These are phyloP conservation scores for Linanthus parryae DNA, from an alignment of 148 eudicot species.

Conservation along the genomic window DNA sequence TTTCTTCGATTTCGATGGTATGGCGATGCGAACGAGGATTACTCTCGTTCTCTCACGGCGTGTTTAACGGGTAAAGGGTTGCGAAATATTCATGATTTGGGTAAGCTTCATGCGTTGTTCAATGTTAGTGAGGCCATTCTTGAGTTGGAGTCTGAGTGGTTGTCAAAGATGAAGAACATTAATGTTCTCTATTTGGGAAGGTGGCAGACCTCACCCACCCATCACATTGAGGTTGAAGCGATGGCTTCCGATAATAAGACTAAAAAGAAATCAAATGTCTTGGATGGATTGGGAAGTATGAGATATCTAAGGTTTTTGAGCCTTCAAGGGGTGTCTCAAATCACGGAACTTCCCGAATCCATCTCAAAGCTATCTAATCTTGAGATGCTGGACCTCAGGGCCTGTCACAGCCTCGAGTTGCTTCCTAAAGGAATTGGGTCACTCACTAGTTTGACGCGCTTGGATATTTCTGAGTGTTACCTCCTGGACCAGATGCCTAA, in stretches of 20 bases:
- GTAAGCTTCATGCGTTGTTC: conserved; percentile 9
- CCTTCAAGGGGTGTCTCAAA: conserved; percentile 44
- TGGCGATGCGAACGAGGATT: background rate
- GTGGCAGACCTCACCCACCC: conserved; percentile 22
- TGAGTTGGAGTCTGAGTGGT: conserved; percentile 23
- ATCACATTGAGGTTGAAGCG: conserved; percentile 44
- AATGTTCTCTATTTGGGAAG: conserved; percentile 44
- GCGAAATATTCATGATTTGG: too few species aligned
- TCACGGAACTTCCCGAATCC: conserved; percentile 26
- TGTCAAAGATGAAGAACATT: conserved; percentile 30
- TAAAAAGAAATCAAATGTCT: conserved; percentile 12
- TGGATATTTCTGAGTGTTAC: conserved; percentile 53
- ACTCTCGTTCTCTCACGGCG: conserved; percentile 10
- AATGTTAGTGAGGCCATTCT: conserved; percentile 26
- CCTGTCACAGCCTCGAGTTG: conserved; percentile 39
- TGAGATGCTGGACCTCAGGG: conserved; percentile 35
- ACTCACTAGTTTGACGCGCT: conserved; percentile 37
- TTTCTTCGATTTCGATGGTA: conserved; percentile 20
- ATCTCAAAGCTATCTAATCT: conserved; percentile 26
- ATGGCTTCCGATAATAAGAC: too few species aligned
- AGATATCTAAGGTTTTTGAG: conserved; percentile 32
- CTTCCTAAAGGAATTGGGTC: conserved; percentile 30
- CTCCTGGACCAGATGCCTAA: conserved; percentile 39
- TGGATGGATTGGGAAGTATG: conserved; percentile 20
- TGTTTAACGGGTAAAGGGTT: too few species aligned